These are phyloP conservation scores for Spathaspora girioi DNA, from an alignment of 805 yeast genomes.

Conservation along the genomic window DNA sequence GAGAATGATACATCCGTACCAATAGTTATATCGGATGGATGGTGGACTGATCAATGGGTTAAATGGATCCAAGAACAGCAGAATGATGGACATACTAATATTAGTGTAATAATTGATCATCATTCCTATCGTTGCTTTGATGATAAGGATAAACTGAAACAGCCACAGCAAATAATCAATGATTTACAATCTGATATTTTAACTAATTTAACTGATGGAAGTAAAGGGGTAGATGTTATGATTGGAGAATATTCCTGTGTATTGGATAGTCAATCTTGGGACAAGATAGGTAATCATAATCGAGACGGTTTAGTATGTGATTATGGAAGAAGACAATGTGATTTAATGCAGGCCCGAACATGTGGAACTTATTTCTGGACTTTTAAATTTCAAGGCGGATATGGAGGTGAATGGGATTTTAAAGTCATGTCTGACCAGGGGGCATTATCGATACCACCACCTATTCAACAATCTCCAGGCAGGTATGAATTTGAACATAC, in stretches of 20 bases:
- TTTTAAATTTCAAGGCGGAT: constrained; percentile 77
- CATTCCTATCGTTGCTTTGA: constrained; percentile 87
- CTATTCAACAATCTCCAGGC: constrained; percentile 32
- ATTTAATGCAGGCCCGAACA: constrained; percentile 46
- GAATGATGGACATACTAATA: constrained; percentile 20
- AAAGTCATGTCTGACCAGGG: constrained; percentile 69
- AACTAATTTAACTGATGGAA: constrained; percentile 43
- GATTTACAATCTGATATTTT: constrained; percentile 52
- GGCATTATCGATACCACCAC: constrained; percentile 27
- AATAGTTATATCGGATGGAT: constrained; percentile 83
- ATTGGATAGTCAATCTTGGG: constrained; percentile 74
- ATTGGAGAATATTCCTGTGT: constrained; percentile 93
- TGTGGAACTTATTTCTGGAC: constrained; percentile 91
- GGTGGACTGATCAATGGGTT: constrained; percentile 84
- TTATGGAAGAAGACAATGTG: constrained; percentile 58
- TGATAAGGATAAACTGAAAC: constrained; percentile 63
- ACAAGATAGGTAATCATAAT: constrained; percentile 36
- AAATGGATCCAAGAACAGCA: constrained; percentile 54
- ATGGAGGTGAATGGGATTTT: constrained; percentile 97
- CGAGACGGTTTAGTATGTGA: constrained; percentile 55
- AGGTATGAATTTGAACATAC: constrained; percentile 38
- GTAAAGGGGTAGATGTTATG: constrained; percentile 58
- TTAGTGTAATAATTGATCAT: constrained; percentile 75
- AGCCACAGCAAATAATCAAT: constrained; percentile 58
- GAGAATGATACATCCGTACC: constrained; percentile 56